Evolutionary conservation across 2,329 filamentous ascomycete species (phyloP).

Genomic region (Neospermospora avenae): DNA sequence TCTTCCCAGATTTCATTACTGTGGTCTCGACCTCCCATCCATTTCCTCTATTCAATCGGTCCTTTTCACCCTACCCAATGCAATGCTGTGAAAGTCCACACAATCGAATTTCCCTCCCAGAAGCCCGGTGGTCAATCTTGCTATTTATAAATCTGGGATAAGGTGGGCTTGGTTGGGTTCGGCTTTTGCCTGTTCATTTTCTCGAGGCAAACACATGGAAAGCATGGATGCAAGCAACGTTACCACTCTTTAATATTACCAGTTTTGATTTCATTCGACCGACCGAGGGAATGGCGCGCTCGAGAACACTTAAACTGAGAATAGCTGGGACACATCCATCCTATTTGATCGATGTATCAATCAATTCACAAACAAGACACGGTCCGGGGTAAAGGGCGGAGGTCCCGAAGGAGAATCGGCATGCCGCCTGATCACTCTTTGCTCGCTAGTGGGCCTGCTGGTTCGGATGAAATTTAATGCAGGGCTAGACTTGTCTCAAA

Average conservation of each 20-base stretch:
- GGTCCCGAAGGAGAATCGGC: neutral
- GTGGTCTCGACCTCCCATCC: neutral
- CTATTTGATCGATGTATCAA: too few relatives aligned
- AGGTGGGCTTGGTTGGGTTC: neutral
- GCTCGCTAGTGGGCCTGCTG: neutral
- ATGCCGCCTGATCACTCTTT: neutral
- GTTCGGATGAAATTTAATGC: constrained; percentile 2
- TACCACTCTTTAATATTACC: neutral
- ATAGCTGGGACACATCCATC: too few relatives aligned
- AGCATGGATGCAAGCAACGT: neutral
- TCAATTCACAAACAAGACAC: neutral
- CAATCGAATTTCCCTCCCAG: neutral
- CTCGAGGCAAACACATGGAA: neutral
- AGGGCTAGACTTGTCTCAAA: neutral
- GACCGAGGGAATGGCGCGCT: neutral
- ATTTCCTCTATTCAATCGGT: neutral
- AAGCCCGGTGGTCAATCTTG: neutral
- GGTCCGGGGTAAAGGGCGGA: neutral
- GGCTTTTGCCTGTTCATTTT: neutral
- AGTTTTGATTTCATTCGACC: neutral
- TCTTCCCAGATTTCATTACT: neutral
- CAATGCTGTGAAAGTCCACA: neutral
- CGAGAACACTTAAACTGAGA: neutral
- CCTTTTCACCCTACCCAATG: neutral
- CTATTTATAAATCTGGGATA: neutral